phyloP scores from a whole-genome alignment of 352 stramenopile genomes.

The Phytophthora tentaculata region DNA sequence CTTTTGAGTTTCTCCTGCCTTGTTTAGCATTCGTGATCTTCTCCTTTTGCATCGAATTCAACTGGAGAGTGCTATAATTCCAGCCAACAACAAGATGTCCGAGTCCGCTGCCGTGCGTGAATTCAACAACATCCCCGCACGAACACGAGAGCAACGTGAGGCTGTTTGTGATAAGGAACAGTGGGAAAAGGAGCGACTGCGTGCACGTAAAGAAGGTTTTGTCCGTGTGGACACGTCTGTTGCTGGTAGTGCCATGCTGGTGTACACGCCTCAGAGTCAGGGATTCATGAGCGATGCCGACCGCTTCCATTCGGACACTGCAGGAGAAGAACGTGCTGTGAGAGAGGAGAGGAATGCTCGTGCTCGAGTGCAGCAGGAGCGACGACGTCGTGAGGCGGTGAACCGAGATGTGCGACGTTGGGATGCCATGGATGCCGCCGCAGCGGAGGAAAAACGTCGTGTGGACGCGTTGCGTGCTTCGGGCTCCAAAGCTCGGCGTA shows the following conservation, averaged over 20 bases:
- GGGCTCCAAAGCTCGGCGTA: constrained; percentile 86
- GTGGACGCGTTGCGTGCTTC: constrained; percentile 61
- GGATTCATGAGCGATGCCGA: constrained; percentile 89
- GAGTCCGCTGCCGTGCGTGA: constrained; percentile 10
- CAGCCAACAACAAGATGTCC: constrained; percentile 14
- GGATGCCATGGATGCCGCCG: constrained; percentile 79
- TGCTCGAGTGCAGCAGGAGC: constrained; percentile 66
- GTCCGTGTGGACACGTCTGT: constrained; percentile 73
- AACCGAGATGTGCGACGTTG: constrained; percentile 85
- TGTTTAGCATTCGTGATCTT: constrained; percentile 19
- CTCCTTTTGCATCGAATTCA: background rate
- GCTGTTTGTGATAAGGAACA: constrained; percentile 80
- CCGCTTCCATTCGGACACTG: constrained; percentile 91
- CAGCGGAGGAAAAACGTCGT: constrained; percentile 72
- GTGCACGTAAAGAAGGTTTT: constrained; percentile 70
- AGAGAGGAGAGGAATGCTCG: constrained; percentile 63
- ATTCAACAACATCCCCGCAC: constrained; percentile 86
- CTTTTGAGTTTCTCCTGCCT: background rate
- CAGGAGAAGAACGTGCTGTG: constrained; percentile 75
- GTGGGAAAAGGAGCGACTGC: constrained; percentile 76
- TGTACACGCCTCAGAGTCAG: constrained; percentile 61
- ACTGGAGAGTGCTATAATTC: constrained; percentile 15
- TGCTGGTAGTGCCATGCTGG: constrained; percentile 72
- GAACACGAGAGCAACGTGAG: constrained; percentile 69
- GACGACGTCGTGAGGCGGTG: constrained; percentile 62